Base-by-base conservation (phyloP, 2,329 filamentous ascomycete genomes). In the Magnaporthales sp. region DNA sequence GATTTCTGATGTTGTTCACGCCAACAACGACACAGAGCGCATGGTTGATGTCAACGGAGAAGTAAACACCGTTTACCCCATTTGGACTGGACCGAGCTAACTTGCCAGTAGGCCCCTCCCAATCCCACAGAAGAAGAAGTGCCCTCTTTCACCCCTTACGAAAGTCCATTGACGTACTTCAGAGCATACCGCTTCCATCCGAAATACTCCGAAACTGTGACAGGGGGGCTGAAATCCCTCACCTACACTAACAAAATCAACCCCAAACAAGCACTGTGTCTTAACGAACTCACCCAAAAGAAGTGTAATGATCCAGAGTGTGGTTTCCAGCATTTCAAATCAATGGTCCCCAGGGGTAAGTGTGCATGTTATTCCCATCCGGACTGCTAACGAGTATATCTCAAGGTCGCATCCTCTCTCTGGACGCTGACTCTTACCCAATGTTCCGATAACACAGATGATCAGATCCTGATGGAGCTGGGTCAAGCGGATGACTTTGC, bases 171-270 rank as follows among this genome's bases (percentile, higher is more conserved):
- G 68, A 87, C 86, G 71, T 85, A 86, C 71, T 97, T 98, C 77
- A 92, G 88, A 76, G 90, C 91, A 51, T 99, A 91, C 78, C 92
- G 94, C 71, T 97, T 94, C 75, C 93, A 98, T 75, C 91, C 92
- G 32, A 82, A 86, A 65, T 98, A 89, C 78, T 80, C 83, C 70
- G 77, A 89, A 64, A 81, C 86, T 67, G 88, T 97, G 67, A 76
- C 86, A 67, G 90, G 89, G 69, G 94, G 94, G 60, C 89, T 93
- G 74, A 89, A 90, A 74, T 98, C 95, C 70, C 83, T 96, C 80
- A 98, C 93, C 60, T 98, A 94, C 80, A 97, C 92, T 79, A 91
- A 96, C 78, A 89, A 89, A 71, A 96, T 99, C 77, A 88, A 97
- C 75, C 83, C 88, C 27, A 83, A 86, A 68, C 88, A 85, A 71